Conservation (phyloP, 2,329 filamentous ascomycete genomes). For the Aspergillus pseudoviridinutans region DNA sequence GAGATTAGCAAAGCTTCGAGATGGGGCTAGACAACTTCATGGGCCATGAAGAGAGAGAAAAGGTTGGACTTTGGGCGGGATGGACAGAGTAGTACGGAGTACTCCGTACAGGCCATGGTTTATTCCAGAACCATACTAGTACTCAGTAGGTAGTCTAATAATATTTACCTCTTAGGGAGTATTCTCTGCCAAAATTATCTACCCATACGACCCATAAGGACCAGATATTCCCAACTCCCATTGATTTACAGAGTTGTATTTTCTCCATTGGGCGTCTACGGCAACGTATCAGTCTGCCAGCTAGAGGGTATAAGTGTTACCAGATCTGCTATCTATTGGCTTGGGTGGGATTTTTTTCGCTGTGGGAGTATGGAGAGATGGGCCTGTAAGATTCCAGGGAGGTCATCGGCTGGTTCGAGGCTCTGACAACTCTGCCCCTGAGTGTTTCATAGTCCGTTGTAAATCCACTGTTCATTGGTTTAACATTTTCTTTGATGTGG, state of each 20-base stretch:
- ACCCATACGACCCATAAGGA: background rate
- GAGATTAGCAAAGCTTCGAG: background rate
- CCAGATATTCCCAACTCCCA: background rate
- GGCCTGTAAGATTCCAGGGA: background rate
- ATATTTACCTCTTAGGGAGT: background rate
- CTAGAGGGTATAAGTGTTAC: background rate
- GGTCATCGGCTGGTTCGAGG: constrained; percentile 10
- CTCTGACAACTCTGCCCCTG: constrained; percentile 17
- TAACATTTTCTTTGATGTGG: background rate
- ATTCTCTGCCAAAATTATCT: background rate
- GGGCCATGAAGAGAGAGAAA: too few species aligned
- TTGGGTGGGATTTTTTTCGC: background rate
- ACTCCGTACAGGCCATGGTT: background rate
- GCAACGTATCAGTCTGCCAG: background rate
- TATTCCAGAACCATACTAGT: background rate
- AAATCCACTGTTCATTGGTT: constrained; percentile 7
- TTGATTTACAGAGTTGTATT: too few species aligned
- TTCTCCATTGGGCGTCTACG: background rate
- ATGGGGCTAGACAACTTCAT: too few species aligned
- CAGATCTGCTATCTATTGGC: background rate
- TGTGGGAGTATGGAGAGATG: background rate
- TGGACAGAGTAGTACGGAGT: background rate
- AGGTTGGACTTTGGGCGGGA: background rate
- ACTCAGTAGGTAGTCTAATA: background rate
- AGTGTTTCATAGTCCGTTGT: constrained; percentile 14